Evolutionary conservation across 768 basidiomycete species (phyloP).

Genomic region (Leccinum imitatum): DNA sequence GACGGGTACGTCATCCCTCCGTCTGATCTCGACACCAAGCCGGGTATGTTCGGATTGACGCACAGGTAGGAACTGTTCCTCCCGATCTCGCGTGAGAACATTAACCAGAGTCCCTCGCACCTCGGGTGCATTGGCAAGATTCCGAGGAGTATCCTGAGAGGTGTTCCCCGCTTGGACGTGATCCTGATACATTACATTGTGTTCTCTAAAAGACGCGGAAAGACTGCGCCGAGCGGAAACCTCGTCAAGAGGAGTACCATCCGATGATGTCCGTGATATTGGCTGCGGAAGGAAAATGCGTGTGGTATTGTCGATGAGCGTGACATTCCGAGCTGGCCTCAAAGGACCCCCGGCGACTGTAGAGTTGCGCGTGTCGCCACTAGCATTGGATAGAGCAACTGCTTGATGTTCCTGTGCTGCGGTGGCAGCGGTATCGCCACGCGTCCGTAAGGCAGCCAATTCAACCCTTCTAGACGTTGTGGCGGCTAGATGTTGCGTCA

Average conservation of each 20-base stretch:
- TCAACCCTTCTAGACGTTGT: constrained; percentile 26
- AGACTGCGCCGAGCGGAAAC: constrained; percentile 19
- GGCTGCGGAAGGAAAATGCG: constrained; percentile 20
- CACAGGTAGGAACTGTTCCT: constrained; percentile 12
- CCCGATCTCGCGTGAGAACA: constrained; percentile 26
- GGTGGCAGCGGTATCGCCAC: constrained; percentile 3
- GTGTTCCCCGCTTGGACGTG: constrained; percentile 2
- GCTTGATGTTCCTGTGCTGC: constrained; percentile 1
- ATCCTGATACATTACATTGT: constrained; percentile 18
- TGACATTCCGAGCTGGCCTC: constrained; percentile 17
- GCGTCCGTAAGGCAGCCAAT: constrained; percentile 16
- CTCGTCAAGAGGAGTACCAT: constrained; percentile 22
- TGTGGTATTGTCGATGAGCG: constrained; percentile 19
- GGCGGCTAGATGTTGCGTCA: constrained; percentile 28
- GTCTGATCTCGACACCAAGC: constrained; percentile 4
- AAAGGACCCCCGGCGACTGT: constrained; percentile 14
- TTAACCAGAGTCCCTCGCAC: constrained; percentile 24
- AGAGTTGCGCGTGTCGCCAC: constrained; percentile 6
- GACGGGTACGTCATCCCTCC: constrained; percentile 10
- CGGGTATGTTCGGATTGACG: constrained; percentile 13
- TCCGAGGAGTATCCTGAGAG: constrained; percentile 19
- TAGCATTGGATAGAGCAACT: background rate
- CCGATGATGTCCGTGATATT: constrained; percentile 28
- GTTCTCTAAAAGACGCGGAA: constrained; percentile 24
- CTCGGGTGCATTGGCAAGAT: constrained; percentile 23